These are phyloP conservation scores for Coemansia sp. DNA, from an alignment of 192 early-diverging fungal genomes.

Conservation along the genomic window DNA sequence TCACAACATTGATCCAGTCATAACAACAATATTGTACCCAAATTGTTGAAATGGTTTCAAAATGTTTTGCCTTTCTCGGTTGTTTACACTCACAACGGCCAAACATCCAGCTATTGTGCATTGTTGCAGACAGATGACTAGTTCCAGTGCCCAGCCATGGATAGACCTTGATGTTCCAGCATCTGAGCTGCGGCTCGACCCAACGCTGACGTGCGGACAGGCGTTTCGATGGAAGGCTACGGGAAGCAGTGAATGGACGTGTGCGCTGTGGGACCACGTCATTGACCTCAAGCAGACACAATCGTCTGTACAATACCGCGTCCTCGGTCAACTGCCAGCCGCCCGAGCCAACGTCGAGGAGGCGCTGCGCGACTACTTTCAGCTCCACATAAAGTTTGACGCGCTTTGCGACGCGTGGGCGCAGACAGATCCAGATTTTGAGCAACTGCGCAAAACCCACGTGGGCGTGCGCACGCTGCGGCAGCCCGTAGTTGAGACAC, in stretches of 20 bases:
- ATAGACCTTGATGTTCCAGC: conserved; percentile 55
- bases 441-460: conserved; percentile 35
- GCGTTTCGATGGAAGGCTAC: conserved; percentile 85
- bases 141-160: conserved; percentile 33
- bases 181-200: conserved; percentile 71
- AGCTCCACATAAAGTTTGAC: conserved; percentile 66
- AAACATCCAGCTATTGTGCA: no score
- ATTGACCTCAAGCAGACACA: conserved; percentile 65
- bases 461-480: conserved; percentile 72
- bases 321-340: conserved; percentile 9
- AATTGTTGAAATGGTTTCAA: neutral
- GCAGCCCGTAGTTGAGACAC: conserved; percentile 85
- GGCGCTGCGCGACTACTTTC: conserved; percentile 77
- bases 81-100: neutral
- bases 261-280: conserved; percentile 56
- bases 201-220: conserved; percentile 86
- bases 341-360: conserved; percentile 12
- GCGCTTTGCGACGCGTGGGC: conserved; percentile 62
- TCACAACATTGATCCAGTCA: no score
- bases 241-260: conserved; percentile 61
- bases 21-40: neutral
- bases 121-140: conserved; percentile 3
- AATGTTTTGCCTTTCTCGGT: conserved; percentile 2
- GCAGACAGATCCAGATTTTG: conserved; percentile 66
- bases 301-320: conserved; percentile 33